Percentiles rank a stretch among this genome's conserved stretches.
Conservation (phyloP, 2,329 filamentous ascomycete species). For the Cytospora mali region DNA sequence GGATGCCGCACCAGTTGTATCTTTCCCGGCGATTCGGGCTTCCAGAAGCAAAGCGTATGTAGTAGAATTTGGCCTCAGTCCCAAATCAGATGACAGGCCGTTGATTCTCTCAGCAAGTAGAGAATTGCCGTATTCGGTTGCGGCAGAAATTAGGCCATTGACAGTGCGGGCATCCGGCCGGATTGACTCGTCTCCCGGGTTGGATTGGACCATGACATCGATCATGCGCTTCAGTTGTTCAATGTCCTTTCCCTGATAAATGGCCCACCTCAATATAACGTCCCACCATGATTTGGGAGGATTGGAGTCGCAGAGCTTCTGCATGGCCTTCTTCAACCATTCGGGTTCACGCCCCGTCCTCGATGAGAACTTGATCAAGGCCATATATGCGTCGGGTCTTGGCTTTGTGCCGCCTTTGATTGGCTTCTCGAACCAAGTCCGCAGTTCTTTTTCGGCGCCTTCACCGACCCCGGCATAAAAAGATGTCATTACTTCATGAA, state of each 20-base stretch:
- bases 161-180: constrained; percentile 71
- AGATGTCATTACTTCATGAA: constrained; percentile 59
- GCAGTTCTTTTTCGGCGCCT: constrained; percentile 60
- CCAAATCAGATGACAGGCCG: constrained; percentile 64
- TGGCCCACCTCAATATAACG: constrained; percentile 74
- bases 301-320: constrained; percentile 49
- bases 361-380: constrained; percentile 63
- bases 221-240: constrained; percentile 77
- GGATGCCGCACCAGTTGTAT: constrained; percentile 69
- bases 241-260: constrained; percentile 68
- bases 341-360: constrained; percentile 57
- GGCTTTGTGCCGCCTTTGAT: constrained; percentile 42
- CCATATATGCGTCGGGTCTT: constrained; percentile 48
- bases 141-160: constrained; percentile 74
- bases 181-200: constrained; percentile 47
- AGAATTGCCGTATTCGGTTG: constrained; percentile 69
- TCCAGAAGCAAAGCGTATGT: constrained; percentile 77
- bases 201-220: constrained; percentile 60
- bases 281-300: constrained; percentile 66
- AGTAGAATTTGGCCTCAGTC: constrained; percentile 66
- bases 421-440: constrained; percentile 63
- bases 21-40: constrained; percentile 71
- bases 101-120: constrained; percentile 76
- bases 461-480: constrained; percentile 64
- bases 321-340: constrained; percentile 65